Evolutionary conservation across 768 basidiomycete species (phyloP).

Genomic region (Rhodotorula toruloides): DNA sequence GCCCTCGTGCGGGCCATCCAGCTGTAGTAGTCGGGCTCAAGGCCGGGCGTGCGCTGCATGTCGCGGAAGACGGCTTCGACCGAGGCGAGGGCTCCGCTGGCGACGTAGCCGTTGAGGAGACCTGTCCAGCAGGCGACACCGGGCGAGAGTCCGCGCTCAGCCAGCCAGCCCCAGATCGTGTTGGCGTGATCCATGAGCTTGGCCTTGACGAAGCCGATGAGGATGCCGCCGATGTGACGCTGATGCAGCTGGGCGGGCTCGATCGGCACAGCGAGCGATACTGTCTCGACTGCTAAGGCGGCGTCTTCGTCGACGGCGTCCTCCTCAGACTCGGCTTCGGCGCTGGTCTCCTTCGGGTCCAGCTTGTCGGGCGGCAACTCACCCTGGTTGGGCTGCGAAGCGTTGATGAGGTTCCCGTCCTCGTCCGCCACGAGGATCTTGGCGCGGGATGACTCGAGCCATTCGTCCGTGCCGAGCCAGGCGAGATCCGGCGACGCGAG

Average conservation of each 20-base stretch:
- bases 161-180: slow-evolving; percentile 65
- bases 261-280: neutral
- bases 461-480: slow-evolving; percentile 18
- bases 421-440: neutral
- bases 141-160: slow-evolving; percentile 53
- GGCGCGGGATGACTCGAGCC: slow-evolving; percentile 2
- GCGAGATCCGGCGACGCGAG: slow-evolving; percentile 4
- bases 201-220: slow-evolving; percentile 61
- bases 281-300: neutral
- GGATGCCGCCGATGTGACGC: slow-evolving; percentile 60
- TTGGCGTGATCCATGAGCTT: slow-evolving; percentile 58
- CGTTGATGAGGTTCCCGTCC: too few species aligned
- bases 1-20: slow-evolving; percentile 68
- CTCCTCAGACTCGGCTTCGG: neutral
- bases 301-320: neutral
- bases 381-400: too few species aligned
- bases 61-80: slow-evolving; percentile 61
- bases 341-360: neutral
- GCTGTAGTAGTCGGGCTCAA: slow-evolving; percentile 59
- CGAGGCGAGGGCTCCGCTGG: slow-evolving; percentile 54
- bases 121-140: slow-evolving; percentile 64
- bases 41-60: slow-evolving; percentile 55
- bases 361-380: too few species aligned
- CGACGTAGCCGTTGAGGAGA: slow-evolving; percentile 61
- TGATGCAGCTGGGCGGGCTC: slow-evolving; percentile 56